Conservation (phyloP, 805 yeast genomes). For the Sugiyamaella chiloensis region DNA sequence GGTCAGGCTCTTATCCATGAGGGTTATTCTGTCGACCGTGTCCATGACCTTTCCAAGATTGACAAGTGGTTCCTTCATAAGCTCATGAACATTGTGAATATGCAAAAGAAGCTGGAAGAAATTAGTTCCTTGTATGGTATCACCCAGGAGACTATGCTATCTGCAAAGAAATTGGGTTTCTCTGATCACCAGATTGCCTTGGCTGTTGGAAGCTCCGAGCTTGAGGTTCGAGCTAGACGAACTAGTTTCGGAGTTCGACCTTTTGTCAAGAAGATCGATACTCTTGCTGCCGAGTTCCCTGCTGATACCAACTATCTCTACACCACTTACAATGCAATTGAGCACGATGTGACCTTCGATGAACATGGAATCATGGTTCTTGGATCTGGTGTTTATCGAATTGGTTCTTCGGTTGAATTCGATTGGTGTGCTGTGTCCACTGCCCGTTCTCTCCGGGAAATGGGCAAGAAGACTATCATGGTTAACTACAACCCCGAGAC, state of each 20-base stretch:
- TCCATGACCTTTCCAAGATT: constrained; percentile 87
- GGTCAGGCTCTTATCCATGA: constrained; percentile 95
- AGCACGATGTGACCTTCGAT: constrained; percentile 77
- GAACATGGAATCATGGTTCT: constrained; percentile 92
- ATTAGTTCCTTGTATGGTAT: constrained; percentile 57
- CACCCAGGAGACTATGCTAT: constrained; percentile 63
- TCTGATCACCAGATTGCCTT: constrained; percentile 89
- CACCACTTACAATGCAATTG: constrained; percentile 91
- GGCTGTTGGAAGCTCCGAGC: constrained; percentile 69
- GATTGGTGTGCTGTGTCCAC: constrained; percentile 99
- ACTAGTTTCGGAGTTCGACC: constrained; percentile 78
- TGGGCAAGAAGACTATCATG: constrained; percentile 90
- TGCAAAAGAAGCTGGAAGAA: constrained; percentile 76
- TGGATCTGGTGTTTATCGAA: constrained; percentile 99
- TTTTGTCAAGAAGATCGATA: constrained; percentile 94
- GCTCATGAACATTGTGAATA: constrained; percentile 85
- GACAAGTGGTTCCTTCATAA: constrained; percentile 96
- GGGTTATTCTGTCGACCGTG: constrained; percentile 84
- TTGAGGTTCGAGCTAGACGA: constrained; percentile 79
- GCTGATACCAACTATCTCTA: constrained; percentile 93
- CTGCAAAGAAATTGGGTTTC: constrained; percentile 92
- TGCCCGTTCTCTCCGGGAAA: constrained; percentile 85
- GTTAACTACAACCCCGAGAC: constrained; percentile 98
- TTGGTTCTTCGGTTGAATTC: constrained; percentile 97
- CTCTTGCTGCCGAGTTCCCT: constrained; percentile 98